Conservation (phyloP, 2,329 filamentous ascomycete genomes). For the Cordyceps javanica region DNA sequence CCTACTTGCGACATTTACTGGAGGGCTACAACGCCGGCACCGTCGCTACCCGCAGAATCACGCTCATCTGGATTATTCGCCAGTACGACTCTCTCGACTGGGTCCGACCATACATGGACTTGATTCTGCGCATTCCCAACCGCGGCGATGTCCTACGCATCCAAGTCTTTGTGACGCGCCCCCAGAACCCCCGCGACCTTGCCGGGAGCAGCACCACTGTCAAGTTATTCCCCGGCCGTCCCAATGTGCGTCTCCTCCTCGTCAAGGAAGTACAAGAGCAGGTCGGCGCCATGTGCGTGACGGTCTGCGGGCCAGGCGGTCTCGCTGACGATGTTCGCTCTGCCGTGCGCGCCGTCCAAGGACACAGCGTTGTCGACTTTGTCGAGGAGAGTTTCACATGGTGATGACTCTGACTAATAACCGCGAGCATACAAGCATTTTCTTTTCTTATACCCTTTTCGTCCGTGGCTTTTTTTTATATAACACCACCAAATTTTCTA, state of each 20-base stretch:
- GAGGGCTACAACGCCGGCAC: slow-evolving; percentile 62
- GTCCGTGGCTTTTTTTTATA: slow-evolving; percentile 9
- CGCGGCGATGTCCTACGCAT: slow-evolving; percentile 79
- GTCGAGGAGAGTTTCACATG: slow-evolving; percentile 72
- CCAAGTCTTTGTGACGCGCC: slow-evolving; percentile 84
- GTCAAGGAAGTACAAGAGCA: slow-evolving; percentile 76
- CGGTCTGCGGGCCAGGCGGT: slow-evolving; percentile 69
- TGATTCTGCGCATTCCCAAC: slow-evolving; percentile 68
- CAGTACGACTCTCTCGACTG: slow-evolving; percentile 86
- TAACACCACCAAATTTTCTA: neutral
- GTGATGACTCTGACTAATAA: slow-evolving; percentile 30
- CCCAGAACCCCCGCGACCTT: slow-evolving; percentile 76
- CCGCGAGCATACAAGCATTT: neutral
- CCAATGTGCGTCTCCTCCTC: slow-evolving; percentile 74
- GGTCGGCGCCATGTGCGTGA: slow-evolving; percentile 82
- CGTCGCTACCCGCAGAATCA: slow-evolving; percentile 73
- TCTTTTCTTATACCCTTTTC: slow-evolving; percentile 4
- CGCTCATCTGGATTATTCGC: slow-evolving; percentile 88
- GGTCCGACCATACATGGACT: slow-evolving; percentile 80
- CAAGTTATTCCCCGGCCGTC: slow-evolving; percentile 86
- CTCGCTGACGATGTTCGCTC: slow-evolving; percentile 70
- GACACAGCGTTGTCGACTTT: slow-evolving; percentile 63
- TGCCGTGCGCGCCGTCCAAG: slow-evolving; percentile 58
- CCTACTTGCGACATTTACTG: slow-evolving; percentile 74
- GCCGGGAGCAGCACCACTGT: slow-evolving; percentile 71